phyloP scores from a whole-genome alignment of 2,329 filamentous ascomycete species.

The Tolypocladium sp. region DNA sequence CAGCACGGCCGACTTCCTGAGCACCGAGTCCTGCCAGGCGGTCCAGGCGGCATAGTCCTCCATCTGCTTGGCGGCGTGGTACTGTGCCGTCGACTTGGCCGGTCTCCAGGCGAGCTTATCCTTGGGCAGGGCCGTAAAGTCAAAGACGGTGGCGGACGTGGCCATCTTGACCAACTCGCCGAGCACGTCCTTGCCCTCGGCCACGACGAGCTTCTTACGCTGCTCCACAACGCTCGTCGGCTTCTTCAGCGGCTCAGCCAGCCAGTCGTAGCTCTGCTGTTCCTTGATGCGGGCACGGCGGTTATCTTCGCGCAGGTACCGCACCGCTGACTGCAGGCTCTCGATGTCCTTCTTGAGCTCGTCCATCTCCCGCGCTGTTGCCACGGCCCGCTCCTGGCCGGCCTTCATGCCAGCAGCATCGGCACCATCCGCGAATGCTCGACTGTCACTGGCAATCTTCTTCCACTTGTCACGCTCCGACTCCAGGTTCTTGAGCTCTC shows the following conservation, averaged over 20 bases:
- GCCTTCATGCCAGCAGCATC: constrained; percentile 43
- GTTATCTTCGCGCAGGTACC: constrained; percentile 61
- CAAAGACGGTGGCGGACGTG: constrained; percentile 44
- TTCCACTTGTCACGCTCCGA: constrained; percentile 62
- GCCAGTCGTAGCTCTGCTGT: constrained; percentile 49
- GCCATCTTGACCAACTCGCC: constrained; percentile 56
- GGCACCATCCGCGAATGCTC: constrained; percentile 43
- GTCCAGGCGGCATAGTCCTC: constrained; percentile 58
- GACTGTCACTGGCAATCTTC: constrained; percentile 56
- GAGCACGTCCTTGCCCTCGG: constrained; percentile 56
- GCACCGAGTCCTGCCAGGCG: constrained; percentile 45
- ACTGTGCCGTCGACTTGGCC: constrained; percentile 53
- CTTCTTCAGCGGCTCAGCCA: constrained; percentile 48
- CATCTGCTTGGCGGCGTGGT: constrained; percentile 54
- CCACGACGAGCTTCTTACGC: constrained; percentile 40
- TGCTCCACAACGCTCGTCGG: constrained; percentile 35
- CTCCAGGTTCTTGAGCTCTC: constrained; percentile 56
- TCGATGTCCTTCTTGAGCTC: constrained; percentile 60
- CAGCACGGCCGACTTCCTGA: constrained; percentile 40
- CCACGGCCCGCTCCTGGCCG: constrained; percentile 57
- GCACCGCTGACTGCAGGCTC: constrained; percentile 53
- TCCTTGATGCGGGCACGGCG: constrained; percentile 50
- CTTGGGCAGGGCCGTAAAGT: constrained; percentile 46
- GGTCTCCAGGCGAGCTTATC: constrained; percentile 60
- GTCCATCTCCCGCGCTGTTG: constrained; percentile 65